Conservation (phyloP, 495 filamentous ascomycete species). For the Acidomyces sp. region DNA sequence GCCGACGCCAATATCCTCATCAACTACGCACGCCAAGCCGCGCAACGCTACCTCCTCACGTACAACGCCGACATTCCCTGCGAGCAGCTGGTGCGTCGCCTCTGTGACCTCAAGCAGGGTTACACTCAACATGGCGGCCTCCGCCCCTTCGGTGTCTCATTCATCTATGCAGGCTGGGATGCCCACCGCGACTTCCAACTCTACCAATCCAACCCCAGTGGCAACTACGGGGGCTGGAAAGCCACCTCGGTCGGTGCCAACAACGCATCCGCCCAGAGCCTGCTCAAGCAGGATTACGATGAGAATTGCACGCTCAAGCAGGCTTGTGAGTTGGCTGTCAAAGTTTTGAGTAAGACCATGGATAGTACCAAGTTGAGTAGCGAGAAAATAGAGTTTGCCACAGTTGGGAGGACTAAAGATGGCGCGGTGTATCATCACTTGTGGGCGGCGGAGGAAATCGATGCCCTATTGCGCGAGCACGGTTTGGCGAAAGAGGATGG, state of each 20-base stretch:
- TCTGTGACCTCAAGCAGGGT: conserved; percentile 98
- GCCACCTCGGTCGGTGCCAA: conserved; percentile 95
- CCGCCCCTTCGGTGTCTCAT: conserved; percentile 93
- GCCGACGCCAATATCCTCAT: conserved; percentile 99
- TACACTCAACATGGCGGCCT: conserved; percentile 99
- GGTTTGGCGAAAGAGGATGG: conserved; percentile 80
- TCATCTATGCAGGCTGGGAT: conserved; percentile 99
- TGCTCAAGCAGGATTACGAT: conserved; percentile 99
- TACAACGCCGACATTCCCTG: conserved; percentile 99
- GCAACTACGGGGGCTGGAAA: conserved; percentile 99
- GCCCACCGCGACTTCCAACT: conserved; percentile 92
- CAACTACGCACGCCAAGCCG: conserved; percentile 95
- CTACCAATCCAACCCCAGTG: conserved; percentile 98
- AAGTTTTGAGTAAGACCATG: conserved; percentile 99
- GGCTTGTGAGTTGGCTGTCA: conserved; percentile 93
- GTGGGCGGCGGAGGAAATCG: conserved; percentile 96
- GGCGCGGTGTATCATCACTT: conserved; percentile 96
- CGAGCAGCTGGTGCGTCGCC: conserved; percentile 89
- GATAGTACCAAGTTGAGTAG: conserved; percentile 96
- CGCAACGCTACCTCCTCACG: conserved; percentile 91
- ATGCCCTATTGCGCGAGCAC: conserved; percentile 83
- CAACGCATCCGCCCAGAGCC: conserved; percentile 92
- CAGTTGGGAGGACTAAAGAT: conserved; percentile 84
- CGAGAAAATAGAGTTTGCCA: conserved; percentile 99
- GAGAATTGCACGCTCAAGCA: conserved; percentile 92